phyloP scores from a whole-genome alignment of 345 rosid genomes.

The Cardamine chenopodiifolia region DNA sequence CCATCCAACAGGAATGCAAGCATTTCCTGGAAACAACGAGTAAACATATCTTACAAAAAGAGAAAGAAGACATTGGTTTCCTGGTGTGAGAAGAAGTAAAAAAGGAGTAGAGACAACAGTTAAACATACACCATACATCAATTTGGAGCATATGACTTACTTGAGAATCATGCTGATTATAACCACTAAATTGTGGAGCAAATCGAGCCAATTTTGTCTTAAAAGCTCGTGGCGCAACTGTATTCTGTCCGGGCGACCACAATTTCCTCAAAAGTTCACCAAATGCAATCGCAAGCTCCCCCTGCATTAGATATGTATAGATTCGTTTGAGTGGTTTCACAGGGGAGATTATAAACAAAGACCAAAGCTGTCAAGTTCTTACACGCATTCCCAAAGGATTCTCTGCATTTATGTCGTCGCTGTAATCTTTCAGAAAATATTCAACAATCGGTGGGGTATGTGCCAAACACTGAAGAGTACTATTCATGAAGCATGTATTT shows the following conservation, averaged over 20 bases:
- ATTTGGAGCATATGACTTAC: slow-evolving; percentile 47
- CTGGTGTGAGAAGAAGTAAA: background rate
- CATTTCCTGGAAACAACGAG: slow-evolving; percentile 63
- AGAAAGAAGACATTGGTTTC: background rate
- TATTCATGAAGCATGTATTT: slow-evolving; percentile 96
- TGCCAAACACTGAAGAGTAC: slow-evolving; percentile 88
- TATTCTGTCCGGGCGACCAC: slow-evolving; percentile 72
- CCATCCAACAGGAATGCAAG: slow-evolving; percentile 92
- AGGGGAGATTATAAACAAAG: background rate
- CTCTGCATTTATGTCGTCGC: slow-evolving; percentile 69
- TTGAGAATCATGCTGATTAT: slow-evolving; percentile 98
- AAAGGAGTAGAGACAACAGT: background rate
- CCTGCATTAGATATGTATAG: slow-evolving; percentile 55
- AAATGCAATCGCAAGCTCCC: slow-evolving; percentile 88
- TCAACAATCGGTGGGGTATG: slow-evolving; percentile 84
- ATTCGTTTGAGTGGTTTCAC: slow-evolving; percentile 20
- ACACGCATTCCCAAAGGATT: slow-evolving; percentile 95
- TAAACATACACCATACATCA: background rate
- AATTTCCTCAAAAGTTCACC: slow-evolving; percentile 82
- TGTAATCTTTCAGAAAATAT: slow-evolving; percentile 82
- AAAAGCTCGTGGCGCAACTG: slow-evolving; percentile 74
- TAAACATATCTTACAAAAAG: slow-evolving; percentile 3
- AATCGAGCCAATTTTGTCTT: slow-evolving; percentile 84
- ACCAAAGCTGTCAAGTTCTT: slow-evolving; percentile 44
- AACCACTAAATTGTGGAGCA: slow-evolving; percentile 98